Conservation (phyloP, 352 stramenopile genomes). For the Vaucheria bursata region DNA sequence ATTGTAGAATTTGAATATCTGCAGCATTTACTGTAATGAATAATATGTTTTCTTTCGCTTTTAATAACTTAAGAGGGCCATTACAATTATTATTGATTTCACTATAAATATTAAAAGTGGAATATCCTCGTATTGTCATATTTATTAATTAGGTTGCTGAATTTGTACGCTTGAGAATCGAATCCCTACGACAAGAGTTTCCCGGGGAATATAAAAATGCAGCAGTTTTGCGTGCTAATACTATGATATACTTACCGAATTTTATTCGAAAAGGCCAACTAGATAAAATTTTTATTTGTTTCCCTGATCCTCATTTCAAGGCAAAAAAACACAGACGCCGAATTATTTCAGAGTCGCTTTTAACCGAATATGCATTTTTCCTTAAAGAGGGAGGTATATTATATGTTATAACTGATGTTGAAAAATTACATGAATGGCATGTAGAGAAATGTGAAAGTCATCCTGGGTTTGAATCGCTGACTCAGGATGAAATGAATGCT, state of each 20-base stretch:
- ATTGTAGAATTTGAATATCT: too few species aligned
- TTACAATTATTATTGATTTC: too few species aligned
- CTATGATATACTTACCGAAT: slow-evolving; percentile 75
- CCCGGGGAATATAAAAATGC: slow-evolving; percentile 83
- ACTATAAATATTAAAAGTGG: too few species aligned
- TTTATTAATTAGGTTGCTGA: slow-evolving; percentile 70
- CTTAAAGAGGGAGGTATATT: slow-evolving; percentile 77
- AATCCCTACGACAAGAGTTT: slow-evolving; percentile 68
- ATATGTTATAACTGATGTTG: slow-evolving; percentile 97
- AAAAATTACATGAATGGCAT: slow-evolving; percentile 93
- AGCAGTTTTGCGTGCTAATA: slow-evolving; percentile 86
- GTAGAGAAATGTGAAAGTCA: slow-evolving; percentile 83
- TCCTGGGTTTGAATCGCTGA: slow-evolving; percentile 79
- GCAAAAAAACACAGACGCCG: slow-evolving; percentile 87
- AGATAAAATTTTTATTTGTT: slow-evolving; percentile 97
- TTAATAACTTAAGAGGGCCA: too few species aligned
- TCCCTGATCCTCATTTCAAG: slow-evolving; percentile 99
- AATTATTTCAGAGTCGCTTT: slow-evolving; percentile 76
- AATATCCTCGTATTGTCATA: too few species aligned
- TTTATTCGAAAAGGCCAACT: slow-evolving; percentile 58
- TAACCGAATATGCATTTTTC: slow-evolving; percentile 94
- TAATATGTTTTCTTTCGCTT: too few species aligned
- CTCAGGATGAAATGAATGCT: slow-evolving; percentile 60
- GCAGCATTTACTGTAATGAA: too few species aligned
- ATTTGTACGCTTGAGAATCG: slow-evolving; percentile 78